Conservation (phyloP, 208 protist species). For the Trypanosomatidae sp. region DNA sequence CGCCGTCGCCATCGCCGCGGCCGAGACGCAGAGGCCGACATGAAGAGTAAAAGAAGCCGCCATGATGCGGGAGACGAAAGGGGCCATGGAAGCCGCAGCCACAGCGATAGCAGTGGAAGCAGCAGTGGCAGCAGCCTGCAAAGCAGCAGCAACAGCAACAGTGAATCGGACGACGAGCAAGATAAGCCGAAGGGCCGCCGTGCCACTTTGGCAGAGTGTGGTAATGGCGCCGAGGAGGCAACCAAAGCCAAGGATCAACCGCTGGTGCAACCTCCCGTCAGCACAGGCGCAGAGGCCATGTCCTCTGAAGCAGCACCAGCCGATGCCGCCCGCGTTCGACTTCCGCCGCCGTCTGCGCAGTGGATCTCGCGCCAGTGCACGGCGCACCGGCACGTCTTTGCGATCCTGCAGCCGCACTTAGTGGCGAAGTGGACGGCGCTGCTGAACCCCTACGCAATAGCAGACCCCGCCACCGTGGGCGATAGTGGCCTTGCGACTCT, state of each 20-base stretch:
- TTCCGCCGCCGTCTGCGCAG: slow-evolving; percentile 32
- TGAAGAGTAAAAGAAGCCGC: background rate
- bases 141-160: background rate
- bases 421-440: slow-evolving; percentile 14
- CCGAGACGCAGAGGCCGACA: background rate
- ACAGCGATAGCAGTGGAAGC: slow-evolving; percentile 6
- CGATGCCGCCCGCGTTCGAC: slow-evolving; percentile 1
- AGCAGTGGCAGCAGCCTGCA: slow-evolving; percentile 12
- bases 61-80: background rate
- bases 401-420: slow-evolving; percentile 19
- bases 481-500: background rate
- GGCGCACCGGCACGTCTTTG: slow-evolving; percentile 42
- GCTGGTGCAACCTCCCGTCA: background rate
- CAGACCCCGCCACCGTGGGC: slow-evolving; percentile 1
- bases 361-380: slow-evolving; percentile 63
- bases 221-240: background rate
- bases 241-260: background rate
- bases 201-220: background rate
- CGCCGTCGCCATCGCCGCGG: background rate
- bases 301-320: slow-evolving; percentile 2
- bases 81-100: background rate
- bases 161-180: background rate
- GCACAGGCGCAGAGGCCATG: background rate
- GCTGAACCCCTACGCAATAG: slow-evolving; percentile 18
- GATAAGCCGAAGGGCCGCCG: background rate